Conservation (phyloP, 805 yeast species). For the Ogataea sp. region DNA sequence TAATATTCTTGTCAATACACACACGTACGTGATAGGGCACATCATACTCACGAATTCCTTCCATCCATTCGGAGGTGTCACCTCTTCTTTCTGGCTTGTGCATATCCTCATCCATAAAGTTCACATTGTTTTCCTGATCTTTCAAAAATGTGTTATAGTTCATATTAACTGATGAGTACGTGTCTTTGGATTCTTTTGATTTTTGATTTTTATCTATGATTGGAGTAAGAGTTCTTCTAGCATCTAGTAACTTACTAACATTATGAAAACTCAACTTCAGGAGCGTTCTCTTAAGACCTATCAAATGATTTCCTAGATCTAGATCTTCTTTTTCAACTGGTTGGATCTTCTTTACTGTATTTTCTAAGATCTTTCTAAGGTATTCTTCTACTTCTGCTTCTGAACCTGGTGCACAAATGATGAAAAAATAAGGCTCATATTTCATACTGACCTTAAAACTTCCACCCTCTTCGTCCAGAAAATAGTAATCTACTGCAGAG, state of each 20-base stretch:
- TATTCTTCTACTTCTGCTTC: constrained; percentile 84
- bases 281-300: constrained; percentile 61
- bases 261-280: constrained; percentile 69
- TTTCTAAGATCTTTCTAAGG: constrained; percentile 59
- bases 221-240: constrained; percentile 63
- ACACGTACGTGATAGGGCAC: constrained; percentile 97
- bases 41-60: constrained; percentile 87
- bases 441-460: constrained; percentile 79
- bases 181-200: constrained; percentile 54
- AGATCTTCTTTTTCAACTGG: constrained; percentile 72
- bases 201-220: constrained; percentile 60
- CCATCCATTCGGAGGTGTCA: constrained; percentile 51
- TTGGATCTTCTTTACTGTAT: constrained; percentile 45
- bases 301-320: constrained; percentile 73
- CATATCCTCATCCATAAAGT: constrained; percentile 16
- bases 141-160: constrained; percentile 24
- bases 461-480: constrained; percentile 95
- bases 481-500: constrained; percentile 90
- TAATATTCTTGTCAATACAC: constrained; percentile 76
- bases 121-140: constrained; percentile 22
- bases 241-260: constrained; percentile 63
- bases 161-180: constrained; percentile 51
- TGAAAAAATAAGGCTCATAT: constrained; percentile 80
- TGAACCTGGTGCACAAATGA: constrained; percentile 51
- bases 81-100: not conserved